These are phyloP conservation scores for Stemphylium lycopersici DNA, from an alignment of 2,329 filamentous ascomycete genomes.

Conservation along the genomic window DNA sequence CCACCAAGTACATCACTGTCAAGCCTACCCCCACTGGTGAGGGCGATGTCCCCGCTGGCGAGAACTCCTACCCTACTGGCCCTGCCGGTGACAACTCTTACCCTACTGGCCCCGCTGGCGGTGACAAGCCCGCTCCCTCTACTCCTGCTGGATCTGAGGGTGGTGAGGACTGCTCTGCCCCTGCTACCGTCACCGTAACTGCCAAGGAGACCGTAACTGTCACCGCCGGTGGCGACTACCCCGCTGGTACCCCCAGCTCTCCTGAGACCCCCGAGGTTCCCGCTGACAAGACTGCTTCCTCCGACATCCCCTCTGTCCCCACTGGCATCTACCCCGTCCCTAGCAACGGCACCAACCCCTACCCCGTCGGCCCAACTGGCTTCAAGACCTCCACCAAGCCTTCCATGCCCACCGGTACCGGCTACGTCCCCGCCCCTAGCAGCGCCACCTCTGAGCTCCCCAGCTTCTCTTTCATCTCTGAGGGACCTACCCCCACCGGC, in stretches of 20 bases:
- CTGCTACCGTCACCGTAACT: conserved; percentile 47
- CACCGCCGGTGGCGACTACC: conserved; percentile 29
- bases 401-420: conserved; percentile 25
- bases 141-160: conserved; percentile 11
- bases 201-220: conserved; percentile 48
- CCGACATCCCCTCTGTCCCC: conserved; percentile 20
- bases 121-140: conserved; percentile 1
- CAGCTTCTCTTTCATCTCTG: conserved; percentile 34
- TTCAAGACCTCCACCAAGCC: conserved; percentile 43
- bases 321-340: conserved; percentile 32
- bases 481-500: conserved; percentile 21
- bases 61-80: conserved; percentile 1
- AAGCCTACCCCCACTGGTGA: conserved; percentile 12
- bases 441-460: conserved; percentile 25
- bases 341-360: conserved; percentile 37
- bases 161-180: conserved; percentile 39
- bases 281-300: conserved; percentile 15
- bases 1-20: conserved; percentile 42
- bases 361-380: conserved; percentile 37
- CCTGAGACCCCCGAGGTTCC: conserved; percentile 11
- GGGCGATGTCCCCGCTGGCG: conserved; percentile 2
- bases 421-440: conserved; percentile 22
- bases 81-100: conserved; percentile 2
- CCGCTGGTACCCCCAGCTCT: conserved; percentile 11
- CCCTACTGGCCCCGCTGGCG: background rate